Conservation (phyloP, 1,284 basidiomycete genomes). For the Ceratobasidium sp. region DNA sequence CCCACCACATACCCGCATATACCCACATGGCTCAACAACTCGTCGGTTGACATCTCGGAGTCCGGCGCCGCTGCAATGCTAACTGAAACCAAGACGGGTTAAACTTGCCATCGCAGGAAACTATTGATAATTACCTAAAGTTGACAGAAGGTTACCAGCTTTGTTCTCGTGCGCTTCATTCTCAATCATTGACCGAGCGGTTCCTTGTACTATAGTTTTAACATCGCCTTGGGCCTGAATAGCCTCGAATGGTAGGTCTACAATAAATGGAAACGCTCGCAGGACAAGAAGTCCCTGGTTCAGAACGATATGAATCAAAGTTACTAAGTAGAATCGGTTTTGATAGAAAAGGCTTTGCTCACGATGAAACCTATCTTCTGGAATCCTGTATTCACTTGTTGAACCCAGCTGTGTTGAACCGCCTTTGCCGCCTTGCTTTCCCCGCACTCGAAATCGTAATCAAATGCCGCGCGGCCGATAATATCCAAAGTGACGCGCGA, state of each 20-base stretch:
- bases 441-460: constrained; percentile 56
- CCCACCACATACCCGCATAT: not conserved
- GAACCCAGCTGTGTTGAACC: constrained; percentile 54
- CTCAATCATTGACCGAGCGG: constrained; percentile 39
- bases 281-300: constrained; percentile 50
- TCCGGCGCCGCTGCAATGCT: not conserved
- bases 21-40: constrained; percentile 49
- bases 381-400: constrained; percentile 53
- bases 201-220: constrained; percentile 54
- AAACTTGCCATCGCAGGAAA: not conserved
- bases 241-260: constrained; percentile 53
- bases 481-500: constrained; percentile 52
- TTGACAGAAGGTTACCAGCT: constrained; percentile 45
- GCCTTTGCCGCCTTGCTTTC: constrained; percentile 53
- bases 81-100: constrained; percentile 3
- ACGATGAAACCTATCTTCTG: constrained; percentile 54
- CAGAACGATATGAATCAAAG: constrained; percentile 18
- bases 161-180: constrained; percentile 9
- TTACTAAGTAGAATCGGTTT: not conserved
- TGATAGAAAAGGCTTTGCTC: too few relatives aligned
- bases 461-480: constrained; percentile 56
- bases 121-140: constrained; percentile 19
- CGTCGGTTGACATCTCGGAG: constrained; percentile 27
- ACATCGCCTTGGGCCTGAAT: constrained; percentile 56
- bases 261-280: constrained; percentile 56